A percentile compares a stretch with the other conserved stretches of the same genome.
Evolutionary conservation across 139 green algal species (phyloP).

Genomic region (Monoraphidium neglectum): DNA sequence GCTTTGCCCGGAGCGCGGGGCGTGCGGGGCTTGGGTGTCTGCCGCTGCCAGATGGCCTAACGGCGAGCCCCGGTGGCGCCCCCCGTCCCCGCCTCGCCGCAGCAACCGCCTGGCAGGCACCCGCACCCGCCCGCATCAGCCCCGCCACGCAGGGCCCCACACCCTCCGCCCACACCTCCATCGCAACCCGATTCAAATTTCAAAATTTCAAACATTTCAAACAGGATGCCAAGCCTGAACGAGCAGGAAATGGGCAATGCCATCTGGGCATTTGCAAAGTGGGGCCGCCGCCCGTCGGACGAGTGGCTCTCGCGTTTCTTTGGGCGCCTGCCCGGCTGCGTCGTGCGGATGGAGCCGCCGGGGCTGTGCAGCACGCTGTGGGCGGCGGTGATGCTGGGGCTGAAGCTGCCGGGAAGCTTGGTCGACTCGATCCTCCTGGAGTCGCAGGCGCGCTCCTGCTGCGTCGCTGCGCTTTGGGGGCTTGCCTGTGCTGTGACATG

Average conservation of each 20-base stretch:
- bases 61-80: too few relatives aligned
- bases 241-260: conserved; percentile 28
- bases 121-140: too few relatives aligned
- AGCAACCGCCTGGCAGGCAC: too few relatives aligned
- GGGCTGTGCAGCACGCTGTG: conserved; percentile 19
- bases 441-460: background rate
- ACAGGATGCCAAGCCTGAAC: too few relatives aligned
- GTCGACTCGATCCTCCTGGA: conserved; percentile 23
- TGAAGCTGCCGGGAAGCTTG: background rate
- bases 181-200: too few relatives aligned
- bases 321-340: background rate
- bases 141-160: too few relatives aligned
- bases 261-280: conserved; percentile 28
- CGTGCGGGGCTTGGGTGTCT: too few relatives aligned
- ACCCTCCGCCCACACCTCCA: too few relatives aligned
- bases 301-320: conserved; percentile 6
- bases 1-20: too few relatives aligned
- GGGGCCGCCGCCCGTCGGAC: background rate
- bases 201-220: too few relatives aligned
- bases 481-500: background rate
- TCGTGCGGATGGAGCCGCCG: conserved; percentile 4
- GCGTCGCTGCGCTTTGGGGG: background rate
- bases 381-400: conserved; percentile 18
- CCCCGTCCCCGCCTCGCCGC: too few relatives aligned
- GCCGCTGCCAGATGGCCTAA: too few relatives aligned